These are phyloP conservation scores for Colletotrichum ledebouriae DNA, from an alignment of 2,329 filamentous ascomycete genomes.

Conservation along the genomic window DNA sequence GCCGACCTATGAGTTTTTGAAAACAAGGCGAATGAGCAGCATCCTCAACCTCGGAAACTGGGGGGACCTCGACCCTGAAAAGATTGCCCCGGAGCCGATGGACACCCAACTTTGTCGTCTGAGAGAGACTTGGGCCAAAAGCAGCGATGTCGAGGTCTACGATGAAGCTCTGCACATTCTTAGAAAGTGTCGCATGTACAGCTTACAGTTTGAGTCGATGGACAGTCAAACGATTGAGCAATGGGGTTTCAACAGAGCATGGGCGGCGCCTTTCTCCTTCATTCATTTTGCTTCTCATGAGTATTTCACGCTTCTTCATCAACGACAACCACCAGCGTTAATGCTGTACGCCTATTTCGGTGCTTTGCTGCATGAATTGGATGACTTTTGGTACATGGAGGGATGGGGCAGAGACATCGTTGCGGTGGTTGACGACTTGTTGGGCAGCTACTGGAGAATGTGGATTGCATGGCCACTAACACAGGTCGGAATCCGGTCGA, in stretches of 20 bases:
- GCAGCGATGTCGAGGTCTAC: conserved; percentile 33
- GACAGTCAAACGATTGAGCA: conserved; percentile 2
- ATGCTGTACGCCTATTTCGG: conserved; percentile 44
- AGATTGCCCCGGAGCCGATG: not conserved
- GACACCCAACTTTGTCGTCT: conserved; percentile 34
- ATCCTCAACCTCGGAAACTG: conserved; percentile 43
- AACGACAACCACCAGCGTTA: conserved; percentile 44
- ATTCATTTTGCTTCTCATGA: conserved; percentile 39
- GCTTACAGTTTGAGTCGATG: conserved; percentile 41
- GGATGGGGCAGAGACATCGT: conserved; percentile 44
- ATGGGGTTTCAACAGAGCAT: conserved; percentile 43
- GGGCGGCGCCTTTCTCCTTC: conserved; percentile 43
- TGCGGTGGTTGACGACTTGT: conserved; percentile 41
- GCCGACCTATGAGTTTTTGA: conserved; percentile 29
- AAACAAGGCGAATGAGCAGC: conserved; percentile 18
- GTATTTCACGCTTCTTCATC: conserved; percentile 44
- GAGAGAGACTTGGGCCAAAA: conserved; percentile 29
- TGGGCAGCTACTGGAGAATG: conserved; percentile 43
- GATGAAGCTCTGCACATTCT: conserved; percentile 35
- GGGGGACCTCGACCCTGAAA: conserved; percentile 39
- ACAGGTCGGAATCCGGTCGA: not conserved
- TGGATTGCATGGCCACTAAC: conserved; percentile 40
- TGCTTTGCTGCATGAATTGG: conserved; percentile 33
- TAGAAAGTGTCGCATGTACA: conserved; percentile 39
- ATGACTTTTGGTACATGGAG: conserved; percentile 42